Evolutionary conservation across 768 basidiomycete species (phyloP).

Genomic region (Tulasnella sp.): DNA sequence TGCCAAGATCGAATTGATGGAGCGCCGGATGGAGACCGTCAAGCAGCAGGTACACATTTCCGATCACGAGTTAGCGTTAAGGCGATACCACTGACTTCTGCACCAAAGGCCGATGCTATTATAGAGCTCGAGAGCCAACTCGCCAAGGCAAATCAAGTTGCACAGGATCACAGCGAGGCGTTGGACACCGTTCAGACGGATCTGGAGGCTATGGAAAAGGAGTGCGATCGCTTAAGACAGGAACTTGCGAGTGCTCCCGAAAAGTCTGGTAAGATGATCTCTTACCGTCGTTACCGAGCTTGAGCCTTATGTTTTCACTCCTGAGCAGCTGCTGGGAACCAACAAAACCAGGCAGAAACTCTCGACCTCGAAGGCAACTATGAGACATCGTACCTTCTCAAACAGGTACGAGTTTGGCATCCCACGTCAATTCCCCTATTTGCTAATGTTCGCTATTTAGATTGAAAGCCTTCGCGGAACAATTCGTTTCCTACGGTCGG

Average conservation of each 20-base stretch:
- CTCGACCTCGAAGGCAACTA: conserved; percentile 67
- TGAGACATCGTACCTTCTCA: conserved; percentile 79
- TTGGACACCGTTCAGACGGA: conserved; percentile 90
- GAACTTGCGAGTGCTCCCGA: conserved; percentile 52
- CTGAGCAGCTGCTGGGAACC: conserved; percentile 39
- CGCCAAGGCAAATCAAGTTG: conserved; percentile 74
- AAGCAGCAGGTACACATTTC: conserved; percentile 56
- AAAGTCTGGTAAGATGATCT: conserved; percentile 51
- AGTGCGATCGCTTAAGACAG: conserved; percentile 74
- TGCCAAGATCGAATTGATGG: conserved; percentile 94
- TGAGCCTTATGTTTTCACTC: neutral
- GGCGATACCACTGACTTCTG: neutral
- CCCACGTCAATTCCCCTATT: too few species aligned
- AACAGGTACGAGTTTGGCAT: conserved; percentile 53
- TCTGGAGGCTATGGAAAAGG: conserved; percentile 76
- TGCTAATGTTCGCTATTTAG: conserved; percentile 33
- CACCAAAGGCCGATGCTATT: conserved; percentile 59
- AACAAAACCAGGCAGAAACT: conserved; percentile 49
- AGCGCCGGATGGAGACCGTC: conserved; percentile 80
- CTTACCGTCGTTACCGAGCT: neutral
- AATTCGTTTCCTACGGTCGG: conserved; percentile 83
- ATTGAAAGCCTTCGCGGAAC: conserved; percentile 87
- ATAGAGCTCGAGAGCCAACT: conserved; percentile 74
- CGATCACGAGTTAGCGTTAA: neutral
- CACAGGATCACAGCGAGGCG: conserved; percentile 83